Percentiles rank a stretch among this genome's conserved stretches.
Evolutionary conservation across 2,329 filamentous ascomycete species (phyloP).

Genomic region (Coniochaeta pulveracea): DNA sequence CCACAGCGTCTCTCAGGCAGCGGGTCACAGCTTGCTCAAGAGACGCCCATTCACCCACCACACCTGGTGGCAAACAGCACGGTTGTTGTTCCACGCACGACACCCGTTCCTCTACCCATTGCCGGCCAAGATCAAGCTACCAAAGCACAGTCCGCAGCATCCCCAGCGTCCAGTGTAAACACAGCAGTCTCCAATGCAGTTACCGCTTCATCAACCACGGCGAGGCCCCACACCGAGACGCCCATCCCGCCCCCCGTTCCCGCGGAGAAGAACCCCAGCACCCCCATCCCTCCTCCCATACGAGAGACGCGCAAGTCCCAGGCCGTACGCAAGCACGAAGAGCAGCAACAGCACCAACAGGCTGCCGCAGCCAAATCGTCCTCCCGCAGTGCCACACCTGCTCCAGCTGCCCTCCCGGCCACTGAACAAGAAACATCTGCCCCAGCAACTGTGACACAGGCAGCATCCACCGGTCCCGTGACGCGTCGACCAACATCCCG

Average conservation of each 20-base stretch:
- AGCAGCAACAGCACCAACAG: constrained; percentile 7
- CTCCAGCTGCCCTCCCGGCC: constrained; percentile 21
- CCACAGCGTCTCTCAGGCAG: constrained; percentile 15
- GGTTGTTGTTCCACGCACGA: constrained; percentile 15
- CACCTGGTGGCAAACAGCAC: constrained; percentile 7
- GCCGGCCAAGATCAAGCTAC: constrained; percentile 17
- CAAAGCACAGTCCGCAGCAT: constrained; percentile 12
- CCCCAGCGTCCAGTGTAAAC: constrained; percentile 14
- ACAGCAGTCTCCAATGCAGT: constrained; percentile 5
- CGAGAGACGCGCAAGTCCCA: constrained; percentile 21
- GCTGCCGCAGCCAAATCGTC: constrained; percentile 7
- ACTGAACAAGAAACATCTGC: constrained; percentile 4
- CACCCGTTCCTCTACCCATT: constrained; percentile 21
- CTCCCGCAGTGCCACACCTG: constrained; percentile 15
- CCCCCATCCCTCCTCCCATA: constrained; percentile 20
- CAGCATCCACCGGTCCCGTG: constrained; percentile 6
- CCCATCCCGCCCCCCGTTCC: constrained; percentile 17
- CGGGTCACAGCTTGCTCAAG: constrained; percentile 11
- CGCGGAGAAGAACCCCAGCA: constrained; percentile 20
- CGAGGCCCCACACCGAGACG: constrained; percentile 19
- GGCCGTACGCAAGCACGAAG: constrained; percentile 13
- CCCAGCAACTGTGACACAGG: background rate
- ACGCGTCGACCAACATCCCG: constrained; percentile 37
- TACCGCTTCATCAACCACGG: constrained; percentile 11
- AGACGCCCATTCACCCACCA: constrained; percentile 12